Base-by-base conservation (phyloP, 306 rosid genomes). In the Prunus dulcis region DNA sequence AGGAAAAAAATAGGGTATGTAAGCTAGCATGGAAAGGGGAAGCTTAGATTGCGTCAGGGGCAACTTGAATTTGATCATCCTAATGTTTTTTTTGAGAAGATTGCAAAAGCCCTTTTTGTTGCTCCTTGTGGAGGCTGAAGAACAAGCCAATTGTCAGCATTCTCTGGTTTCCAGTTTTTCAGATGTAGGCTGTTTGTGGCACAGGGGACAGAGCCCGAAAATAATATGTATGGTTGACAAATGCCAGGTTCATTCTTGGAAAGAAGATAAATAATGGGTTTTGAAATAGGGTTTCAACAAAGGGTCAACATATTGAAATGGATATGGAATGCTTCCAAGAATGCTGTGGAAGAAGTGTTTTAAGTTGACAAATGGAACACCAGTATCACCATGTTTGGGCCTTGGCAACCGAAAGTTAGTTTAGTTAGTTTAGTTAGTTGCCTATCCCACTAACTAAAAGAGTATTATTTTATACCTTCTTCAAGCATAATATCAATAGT, bases 81-180 rank as follows among this genome's bases (percentile, higher is more conserved):
- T 4, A 15, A 45, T n/a, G 60, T n/a, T 2, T n/a, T 55, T 50
- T 9, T 18, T 7, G 7, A 34, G 79, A 79, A 79, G 46, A 61
- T 41, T 83, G 67, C 77, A 75, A 65, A 57, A 61, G 68, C 65
- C 73, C 65, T 30, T 27, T 66, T n/a, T 20, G 51, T 67, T 65
- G 64, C 78, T 84, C 92, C 96, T 88, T 83, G 88, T 76, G 92
- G 92, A 56, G 84, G 78, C 62, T 45, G 32, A 38, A 38, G 22
- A 53, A 41, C 43, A 38, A 73, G 27, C 67, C 17, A 64, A 80
- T 11, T 6, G 43, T 32, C 79, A 34, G 34, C 51, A 61, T 0
- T 50, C 9, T 41, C 45, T 1, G 18, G 11, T 32, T 22, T 19
- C 67, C 13, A 28, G 28, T 14, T 25, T 22, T 49, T 46, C 22